Percentiles rank a stretch among this genome's conserved stretches.
Conservation (phyloP, 2,329 filamentous ascomycete genomes). For the Xylariaceae sp. region DNA sequence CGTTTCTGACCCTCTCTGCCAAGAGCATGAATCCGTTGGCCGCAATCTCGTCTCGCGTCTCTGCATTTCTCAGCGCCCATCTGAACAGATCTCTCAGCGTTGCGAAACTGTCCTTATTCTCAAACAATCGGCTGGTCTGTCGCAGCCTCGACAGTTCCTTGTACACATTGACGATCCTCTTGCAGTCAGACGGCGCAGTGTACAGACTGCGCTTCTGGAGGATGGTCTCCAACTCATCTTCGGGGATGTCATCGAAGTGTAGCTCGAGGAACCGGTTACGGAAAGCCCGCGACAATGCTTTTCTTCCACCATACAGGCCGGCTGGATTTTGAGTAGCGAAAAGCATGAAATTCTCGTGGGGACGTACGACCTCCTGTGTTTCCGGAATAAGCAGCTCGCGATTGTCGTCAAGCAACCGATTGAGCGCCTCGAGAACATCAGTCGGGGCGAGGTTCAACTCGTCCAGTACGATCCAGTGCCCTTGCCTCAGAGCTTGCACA, state of each 20-base stretch:
- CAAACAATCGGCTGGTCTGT: slow-evolving; percentile 86
- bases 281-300: slow-evolving; percentile 88
- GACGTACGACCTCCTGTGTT: slow-evolving; percentile 87
- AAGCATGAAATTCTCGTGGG: slow-evolving; percentile 93
- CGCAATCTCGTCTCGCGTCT: slow-evolving; percentile 82
- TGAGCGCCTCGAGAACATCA: slow-evolving; percentile 92
- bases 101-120: slow-evolving; percentile 95
- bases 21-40: slow-evolving; percentile 94
- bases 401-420: slow-evolving; percentile 93
- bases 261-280: slow-evolving; percentile 94
- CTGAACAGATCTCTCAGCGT: slow-evolving; percentile 93
- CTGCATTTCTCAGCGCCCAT: slow-evolving; percentile 82
- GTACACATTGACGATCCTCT: slow-evolving; percentile 87
- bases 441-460: slow-evolving; percentile 96
- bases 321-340: slow-evolving; percentile 98
- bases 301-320: slow-evolving; percentile 90
- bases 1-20: slow-evolving; percentile 87
- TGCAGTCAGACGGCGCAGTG: slow-evolving; percentile 85
- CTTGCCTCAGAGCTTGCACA: slow-evolving; percentile 85
- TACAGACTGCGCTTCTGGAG: slow-evolving; percentile 80
- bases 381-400: slow-evolving; percentile 92
- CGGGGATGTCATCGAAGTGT: slow-evolving; percentile 96
- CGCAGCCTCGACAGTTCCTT: slow-evolving; percentile 84
- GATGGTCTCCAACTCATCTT: slow-evolving; percentile 88
- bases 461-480: slow-evolving; percentile 97